Evolutionary conservation across 1,284 basidiomycete species (phyloP), one percentile per base, ranked within the genome.

Genomic region (Marasmius sp.): DNA sequence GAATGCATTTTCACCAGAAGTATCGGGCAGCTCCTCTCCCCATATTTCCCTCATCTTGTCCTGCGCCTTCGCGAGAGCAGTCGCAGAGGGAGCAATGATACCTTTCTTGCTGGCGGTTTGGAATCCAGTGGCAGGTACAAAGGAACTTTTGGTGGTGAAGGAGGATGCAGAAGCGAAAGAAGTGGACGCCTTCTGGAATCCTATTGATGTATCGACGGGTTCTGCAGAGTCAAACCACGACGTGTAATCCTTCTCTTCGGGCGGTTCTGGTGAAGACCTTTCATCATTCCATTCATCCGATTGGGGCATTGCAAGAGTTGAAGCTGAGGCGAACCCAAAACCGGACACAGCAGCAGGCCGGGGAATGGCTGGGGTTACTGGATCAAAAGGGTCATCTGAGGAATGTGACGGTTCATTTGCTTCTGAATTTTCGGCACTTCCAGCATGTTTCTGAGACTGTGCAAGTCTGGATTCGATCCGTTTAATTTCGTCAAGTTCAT

Each of bases 401-500:
- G 41, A 56, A 60, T 20, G 18, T 47, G 18, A 16, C 36, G n/a
- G 16, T 43, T 36, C 20, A 6, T 38, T 36, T 11, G 14, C 52
- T 16, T 37, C 16, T 5, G 36, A 38, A 2, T 34, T 54, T 34
- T 12, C 27, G 8, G 2, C 37, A 37, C 27, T 37, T 54, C 20
- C 34, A 6, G 11, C 37, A 36, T 2, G 14, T 54, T 38, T 54
- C n/a, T 54, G 27, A 37, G 66, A 62, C 58, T 85, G 85, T 1
- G 84, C 82, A 0, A 85, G 73, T 34, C 68, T 72, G 6, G 74
- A 70, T 45, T 88, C 85, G 7, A 88, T 71, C 38, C 75, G 75
- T 65, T 89, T 86, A 51, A 89, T 81, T 1, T 80, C 85, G 12
- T 75, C 72, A 6, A 89, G 71, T 59, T 87, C 82, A 37, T 85